phyloP scores from a whole-genome alignment of 192 early-diverging fungal species.

The Coemansia sp. region DNA sequence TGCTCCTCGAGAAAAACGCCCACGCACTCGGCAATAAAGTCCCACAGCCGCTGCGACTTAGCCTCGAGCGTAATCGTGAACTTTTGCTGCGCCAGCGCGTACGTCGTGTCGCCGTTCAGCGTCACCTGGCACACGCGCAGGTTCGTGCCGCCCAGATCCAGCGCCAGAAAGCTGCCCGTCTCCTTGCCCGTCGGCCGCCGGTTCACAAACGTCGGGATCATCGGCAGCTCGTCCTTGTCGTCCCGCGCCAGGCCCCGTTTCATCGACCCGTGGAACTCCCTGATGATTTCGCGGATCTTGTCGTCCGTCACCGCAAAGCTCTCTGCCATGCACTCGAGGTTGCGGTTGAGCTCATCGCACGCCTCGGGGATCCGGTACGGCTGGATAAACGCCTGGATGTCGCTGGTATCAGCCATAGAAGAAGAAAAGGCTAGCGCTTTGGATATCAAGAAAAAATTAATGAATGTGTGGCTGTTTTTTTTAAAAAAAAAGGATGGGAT shows the following conservation, averaged over 20 bases:
- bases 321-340: slow-evolving; percentile 49
- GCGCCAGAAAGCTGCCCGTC: slow-evolving; percentile 80
- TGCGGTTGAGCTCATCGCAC: slow-evolving; percentile 52
- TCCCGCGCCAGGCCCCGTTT: slow-evolving; percentile 58
- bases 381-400: slow-evolving; percentile 40
- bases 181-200: slow-evolving; percentile 80
- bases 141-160: slow-evolving; percentile 96
- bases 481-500: no score
- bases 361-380: slow-evolving; percentile 40
- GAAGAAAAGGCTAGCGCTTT: background rate
- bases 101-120: slow-evolving; percentile 72
- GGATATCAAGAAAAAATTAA: background rate
- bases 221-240: slow-evolving; percentile 61
- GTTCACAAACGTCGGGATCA: slow-evolving; percentile 92
- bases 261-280: slow-evolving; percentile 68
- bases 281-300: slow-evolving; percentile 54
- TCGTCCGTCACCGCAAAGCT: slow-evolving; percentile 58
- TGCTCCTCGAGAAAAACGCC: no score
- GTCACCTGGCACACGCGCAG: slow-evolving; percentile 83
- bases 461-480: no score
- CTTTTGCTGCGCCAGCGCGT: slow-evolving; percentile 68
- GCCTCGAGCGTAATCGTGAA: slow-evolving; percentile 70
- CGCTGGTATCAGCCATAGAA: slow-evolving; percentile 50
- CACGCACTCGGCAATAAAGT: slow-evolving; percentile 54
- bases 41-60: slow-evolving; percentile 68